phyloP scores from a whole-genome alignment of 139 green algal genomes.

The Chlorella ohadii region DNA sequence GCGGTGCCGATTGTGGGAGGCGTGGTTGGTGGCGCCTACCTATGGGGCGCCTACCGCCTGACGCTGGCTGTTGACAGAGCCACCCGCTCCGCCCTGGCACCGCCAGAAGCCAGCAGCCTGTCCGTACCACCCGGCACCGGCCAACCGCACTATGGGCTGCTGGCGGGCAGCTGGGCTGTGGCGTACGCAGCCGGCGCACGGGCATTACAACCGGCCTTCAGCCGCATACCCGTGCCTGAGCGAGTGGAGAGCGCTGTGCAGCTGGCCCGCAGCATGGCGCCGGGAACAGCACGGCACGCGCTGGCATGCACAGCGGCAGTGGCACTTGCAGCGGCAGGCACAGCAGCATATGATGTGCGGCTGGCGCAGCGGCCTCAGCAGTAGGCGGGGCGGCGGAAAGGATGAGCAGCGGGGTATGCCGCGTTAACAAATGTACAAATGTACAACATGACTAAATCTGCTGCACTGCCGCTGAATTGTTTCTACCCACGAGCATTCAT shows the following conservation, averaged over 20 bases:
- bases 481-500: no score
- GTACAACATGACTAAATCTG: no score
- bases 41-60: not conserved
- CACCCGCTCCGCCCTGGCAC: not conserved
- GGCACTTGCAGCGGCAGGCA: not conserved
- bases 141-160: not conserved
- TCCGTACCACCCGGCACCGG: not conserved
- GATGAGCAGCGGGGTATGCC: no score
- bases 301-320: not conserved
- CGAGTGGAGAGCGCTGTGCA: not conserved
- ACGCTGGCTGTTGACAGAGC: not conserved
- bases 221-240: not conserved
- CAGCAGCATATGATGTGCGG: not conserved
- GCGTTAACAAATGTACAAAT: no score
- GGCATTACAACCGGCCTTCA: not conserved
- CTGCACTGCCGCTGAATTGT: no score
- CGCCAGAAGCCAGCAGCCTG: not conserved
- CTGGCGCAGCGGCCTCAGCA: not conserved
- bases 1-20: not conserved
- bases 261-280: not conserved
- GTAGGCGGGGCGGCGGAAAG: no score
- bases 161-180: not conserved
- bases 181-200: not conserved
- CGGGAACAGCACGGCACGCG: not conserved
- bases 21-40: not conserved